Evolutionary conservation across 2,329 filamentous ascomycete species (phyloP).

Genomic region (Penicillium sp.): DNA sequence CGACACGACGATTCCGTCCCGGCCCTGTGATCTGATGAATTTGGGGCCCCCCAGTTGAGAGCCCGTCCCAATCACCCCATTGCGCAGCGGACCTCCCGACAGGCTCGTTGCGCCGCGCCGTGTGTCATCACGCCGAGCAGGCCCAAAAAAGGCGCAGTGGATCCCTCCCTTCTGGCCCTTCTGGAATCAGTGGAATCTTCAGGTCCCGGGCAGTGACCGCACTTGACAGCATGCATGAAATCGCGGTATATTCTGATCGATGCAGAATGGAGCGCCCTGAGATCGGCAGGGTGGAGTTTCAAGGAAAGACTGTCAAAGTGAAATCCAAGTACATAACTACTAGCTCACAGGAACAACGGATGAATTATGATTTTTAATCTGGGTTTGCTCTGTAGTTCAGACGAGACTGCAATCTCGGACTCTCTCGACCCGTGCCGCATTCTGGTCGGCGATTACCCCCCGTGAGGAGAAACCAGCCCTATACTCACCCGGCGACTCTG

Average conservation of each 20-base stretch:
- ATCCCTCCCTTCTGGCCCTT: constrained; percentile 10
- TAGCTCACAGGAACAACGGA: background rate
- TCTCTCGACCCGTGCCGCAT: background rate
- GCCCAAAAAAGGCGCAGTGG: constrained; percentile 31
- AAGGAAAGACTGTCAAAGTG: too few species aligned
- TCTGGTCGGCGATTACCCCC: background rate
- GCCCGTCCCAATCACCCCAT: background rate
- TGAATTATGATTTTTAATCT: background rate
- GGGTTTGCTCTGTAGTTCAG: background rate
- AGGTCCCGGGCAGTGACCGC: background rate
- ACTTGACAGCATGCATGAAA: background rate
- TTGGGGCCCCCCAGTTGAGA: background rate
- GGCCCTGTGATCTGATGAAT: background rate
- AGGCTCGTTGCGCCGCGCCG: constrained; percentile 22
- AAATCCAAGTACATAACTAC: background rate
- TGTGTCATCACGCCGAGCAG: constrained; percentile 30
- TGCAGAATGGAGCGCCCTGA: background rate
- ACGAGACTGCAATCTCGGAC: background rate
- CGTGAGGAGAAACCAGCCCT: constrained; percentile 5
- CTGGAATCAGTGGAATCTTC: constrained; percentile 14
- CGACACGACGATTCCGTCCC: background rate
- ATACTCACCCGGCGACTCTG: background rate
- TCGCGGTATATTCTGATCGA: background rate
- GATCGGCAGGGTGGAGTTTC: background rate
- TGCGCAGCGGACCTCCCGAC: constrained; percentile 16